Evolutionary conservation across 2,329 filamentous ascomycete species (phyloP).

Genomic region (Colletotrichum karsti): DNA sequence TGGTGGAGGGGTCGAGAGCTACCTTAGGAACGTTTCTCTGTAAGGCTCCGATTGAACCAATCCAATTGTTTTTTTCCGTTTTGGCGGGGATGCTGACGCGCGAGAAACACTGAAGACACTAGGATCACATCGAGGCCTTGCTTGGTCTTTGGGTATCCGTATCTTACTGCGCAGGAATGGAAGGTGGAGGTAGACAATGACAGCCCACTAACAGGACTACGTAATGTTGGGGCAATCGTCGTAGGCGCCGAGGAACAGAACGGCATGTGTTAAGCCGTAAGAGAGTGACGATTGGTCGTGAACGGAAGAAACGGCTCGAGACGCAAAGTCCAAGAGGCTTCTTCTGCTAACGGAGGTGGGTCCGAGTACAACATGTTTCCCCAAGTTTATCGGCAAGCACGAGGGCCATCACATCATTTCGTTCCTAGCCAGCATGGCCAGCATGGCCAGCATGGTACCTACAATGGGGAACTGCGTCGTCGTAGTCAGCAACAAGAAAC

Average conservation of each 20-base stretch:
- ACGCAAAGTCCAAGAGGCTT: slow-evolving; percentile 14
- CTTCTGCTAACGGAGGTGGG: slow-evolving; percentile 22
- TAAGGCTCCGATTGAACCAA: not conserved
- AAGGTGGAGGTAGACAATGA: slow-evolving; percentile 7
- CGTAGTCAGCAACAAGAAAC: too few relatives aligned
- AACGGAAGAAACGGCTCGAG: slow-evolving; percentile 26
- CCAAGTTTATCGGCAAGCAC: not conserved
- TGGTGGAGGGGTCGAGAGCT: slow-evolving; percentile 14
- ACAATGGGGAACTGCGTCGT: too few relatives aligned
- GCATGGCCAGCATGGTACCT: too few relatives aligned
- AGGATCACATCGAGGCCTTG: too few relatives aligned
- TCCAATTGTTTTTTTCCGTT: too few relatives aligned
- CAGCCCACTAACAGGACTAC: slow-evolving; percentile 14
- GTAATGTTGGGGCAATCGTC: slow-evolving; percentile 16
- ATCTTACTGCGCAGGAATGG: too few relatives aligned
- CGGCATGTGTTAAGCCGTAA: slow-evolving; percentile 14
- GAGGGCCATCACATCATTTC: too few relatives aligned
- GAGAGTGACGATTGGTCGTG: slow-evolving; percentile 15
- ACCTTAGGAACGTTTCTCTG: too few relatives aligned
- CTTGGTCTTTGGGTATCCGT: too few relatives aligned
- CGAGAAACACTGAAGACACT: not conserved
- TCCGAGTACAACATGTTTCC: slow-evolving; percentile 8
- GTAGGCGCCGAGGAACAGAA: slow-evolving; percentile 17
- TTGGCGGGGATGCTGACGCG: slow-evolving; percentile 21
- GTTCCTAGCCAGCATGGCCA: not conserved